phyloP scores from a whole-genome alignment of 2,329 filamentous ascomycete genomes.

The Colletotrichum chlorophyti region DNA sequence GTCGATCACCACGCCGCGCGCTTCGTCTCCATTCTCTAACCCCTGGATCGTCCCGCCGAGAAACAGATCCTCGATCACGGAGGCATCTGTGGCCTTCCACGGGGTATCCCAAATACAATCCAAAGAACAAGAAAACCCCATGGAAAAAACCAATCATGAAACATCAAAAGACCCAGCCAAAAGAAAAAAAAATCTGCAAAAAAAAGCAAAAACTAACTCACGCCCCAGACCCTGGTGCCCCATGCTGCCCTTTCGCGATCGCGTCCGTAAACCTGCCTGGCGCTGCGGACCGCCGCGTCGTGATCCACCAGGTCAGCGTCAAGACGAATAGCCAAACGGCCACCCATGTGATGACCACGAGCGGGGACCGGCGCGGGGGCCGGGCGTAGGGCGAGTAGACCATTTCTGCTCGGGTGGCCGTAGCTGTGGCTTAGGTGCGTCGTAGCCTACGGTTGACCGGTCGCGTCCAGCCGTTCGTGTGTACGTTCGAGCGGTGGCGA shows the following conservation, averaged over 20 bases:
- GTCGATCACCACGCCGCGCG: no score
- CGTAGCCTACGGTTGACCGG: no score
- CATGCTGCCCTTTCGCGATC: slow-evolving; percentile 22
- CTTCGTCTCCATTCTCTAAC: no score
- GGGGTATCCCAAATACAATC: no score
- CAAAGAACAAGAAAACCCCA: no score
- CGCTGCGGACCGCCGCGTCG: slow-evolving; percentile 5
- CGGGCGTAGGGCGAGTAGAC: slow-evolving; percentile 26
- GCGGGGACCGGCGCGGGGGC: slow-evolving; percentile 16
- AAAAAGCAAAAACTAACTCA: no score
- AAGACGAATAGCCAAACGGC: slow-evolving; percentile 25
- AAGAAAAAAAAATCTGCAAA: not conserved
- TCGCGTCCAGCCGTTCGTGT: no score
- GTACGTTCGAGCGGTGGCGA: no score
- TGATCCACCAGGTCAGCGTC: slow-evolving; percentile 26
- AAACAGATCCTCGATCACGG: no score
- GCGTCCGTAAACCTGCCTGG: slow-evolving; percentile 1
- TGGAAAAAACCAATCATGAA: no score
- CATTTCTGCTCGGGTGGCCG: slow-evolving; percentile 8
- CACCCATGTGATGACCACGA: slow-evolving; percentile 27
- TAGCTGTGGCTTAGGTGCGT: not conserved
- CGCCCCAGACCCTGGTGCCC: slow-evolving; percentile 10
- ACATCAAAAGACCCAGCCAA: not conserved
- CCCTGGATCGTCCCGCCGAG: no score
- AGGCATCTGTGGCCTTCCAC: no score